Conservation (phyloP, 257 asterid species). For the Galeopsis tetrahit region DNA sequence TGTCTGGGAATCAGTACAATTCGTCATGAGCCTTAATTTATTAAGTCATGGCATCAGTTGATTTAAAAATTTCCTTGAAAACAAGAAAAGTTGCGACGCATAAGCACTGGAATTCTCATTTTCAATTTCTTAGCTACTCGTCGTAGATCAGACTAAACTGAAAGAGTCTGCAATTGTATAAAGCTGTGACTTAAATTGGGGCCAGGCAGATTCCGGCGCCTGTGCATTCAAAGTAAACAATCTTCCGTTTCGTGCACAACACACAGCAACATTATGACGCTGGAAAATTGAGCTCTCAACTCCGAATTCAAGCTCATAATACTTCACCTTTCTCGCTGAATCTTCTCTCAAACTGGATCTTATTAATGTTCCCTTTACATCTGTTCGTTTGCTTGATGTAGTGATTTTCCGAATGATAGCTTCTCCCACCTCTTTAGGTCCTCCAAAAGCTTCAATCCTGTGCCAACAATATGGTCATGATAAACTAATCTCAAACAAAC, state of each 20-base stretch:
- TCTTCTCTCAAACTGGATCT: conserved; percentile 62
- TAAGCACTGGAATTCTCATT: neutral
- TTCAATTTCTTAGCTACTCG: neutral
- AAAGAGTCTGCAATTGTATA: conserved; percentile 70
- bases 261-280: conserved; percentile 79
- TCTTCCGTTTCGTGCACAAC: conserved; percentile 69
- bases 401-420: conserved; percentile 59
- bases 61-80: neutral
- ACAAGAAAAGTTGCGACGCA: neutral
- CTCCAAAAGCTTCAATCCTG: conserved; percentile 90
- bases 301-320: conserved; percentile 70
- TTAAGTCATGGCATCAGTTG: too few species aligned
- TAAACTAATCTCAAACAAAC: neutral
- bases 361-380: conserved; percentile 57
- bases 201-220: conserved; percentile 84
- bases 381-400: conserved; percentile 45
- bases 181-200: conserved; percentile 53
- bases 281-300: conserved; percentile 63
- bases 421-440: conserved; percentile 81
- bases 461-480: neutral
- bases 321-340: conserved; percentile 45
- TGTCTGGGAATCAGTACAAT: neutral
- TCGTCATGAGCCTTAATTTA: neutral
- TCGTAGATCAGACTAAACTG: conserved; percentile 28
- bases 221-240: conserved; percentile 75